Conservation (phyloP, 169 alveolate species). For the Neospora caninum region DNA sequence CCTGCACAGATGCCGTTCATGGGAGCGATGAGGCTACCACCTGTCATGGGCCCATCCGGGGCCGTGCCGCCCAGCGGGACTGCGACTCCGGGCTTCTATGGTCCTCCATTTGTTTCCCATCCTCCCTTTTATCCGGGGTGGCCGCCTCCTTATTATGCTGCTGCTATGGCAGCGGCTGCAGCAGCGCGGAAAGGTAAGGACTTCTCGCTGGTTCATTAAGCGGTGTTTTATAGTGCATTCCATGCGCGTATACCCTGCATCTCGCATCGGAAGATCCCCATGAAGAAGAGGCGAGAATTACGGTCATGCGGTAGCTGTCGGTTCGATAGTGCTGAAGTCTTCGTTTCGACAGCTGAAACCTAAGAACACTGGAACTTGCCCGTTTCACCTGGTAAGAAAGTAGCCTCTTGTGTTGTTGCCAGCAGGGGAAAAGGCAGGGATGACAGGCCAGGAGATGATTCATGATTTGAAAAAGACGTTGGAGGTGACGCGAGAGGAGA, state of each 20-base stretch:
- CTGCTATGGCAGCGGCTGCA: constrained; percentile 32
- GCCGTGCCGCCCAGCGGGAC: neutral
- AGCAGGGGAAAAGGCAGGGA: constrained; percentile 47
- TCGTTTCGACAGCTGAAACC: no score
- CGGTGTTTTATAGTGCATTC: neutral
- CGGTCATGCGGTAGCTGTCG: no score
- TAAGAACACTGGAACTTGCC: no score
- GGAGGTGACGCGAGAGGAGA: neutral
- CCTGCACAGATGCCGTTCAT: neutral
- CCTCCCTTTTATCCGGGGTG: constrained; percentile 16
- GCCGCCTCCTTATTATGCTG: constrained; percentile 41
- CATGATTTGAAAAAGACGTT: neutral
- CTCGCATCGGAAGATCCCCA: no score
- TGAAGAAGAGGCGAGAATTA: no score
- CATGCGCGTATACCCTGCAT: no score
- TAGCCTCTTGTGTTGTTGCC: neutral
- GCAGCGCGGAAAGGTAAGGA: constrained; percentile 31
- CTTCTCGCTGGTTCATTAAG: neutral
- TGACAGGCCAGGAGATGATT: constrained; percentile 29
- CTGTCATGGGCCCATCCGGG: neutral
- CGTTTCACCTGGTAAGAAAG: no score
- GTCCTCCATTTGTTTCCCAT: neutral
- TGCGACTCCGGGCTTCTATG: neutral
- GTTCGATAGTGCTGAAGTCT: no score
- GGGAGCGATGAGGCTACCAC: neutral